A percentile compares a stretch with the other conserved stretches of the same genome.
Conservation (phyloP, 1,284 basidiomycete species). For the Boletellus sp. region DNA sequence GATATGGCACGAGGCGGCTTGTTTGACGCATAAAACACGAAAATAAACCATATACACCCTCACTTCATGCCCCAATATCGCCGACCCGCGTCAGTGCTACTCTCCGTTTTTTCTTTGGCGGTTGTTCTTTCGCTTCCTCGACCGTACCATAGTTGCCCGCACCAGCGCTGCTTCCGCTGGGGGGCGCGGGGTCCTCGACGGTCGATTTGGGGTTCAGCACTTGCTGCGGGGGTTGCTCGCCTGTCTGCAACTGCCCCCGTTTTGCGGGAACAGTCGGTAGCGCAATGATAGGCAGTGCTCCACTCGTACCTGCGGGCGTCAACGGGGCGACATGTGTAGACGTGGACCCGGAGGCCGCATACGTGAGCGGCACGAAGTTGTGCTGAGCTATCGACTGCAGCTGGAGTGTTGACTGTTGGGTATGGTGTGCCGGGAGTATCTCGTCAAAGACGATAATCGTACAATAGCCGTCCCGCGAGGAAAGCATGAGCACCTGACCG, state of each 20-base stretch:
- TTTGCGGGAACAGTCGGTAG: conserved; percentile 51
- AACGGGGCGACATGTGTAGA: conserved; percentile 25
- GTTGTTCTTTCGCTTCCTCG: conserved; percentile 37
- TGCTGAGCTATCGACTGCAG: conserved; percentile 83
- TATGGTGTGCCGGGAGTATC: conserved; percentile 81
- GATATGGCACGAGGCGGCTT: conserved; percentile 7
- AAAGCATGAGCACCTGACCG: conserved; percentile 88
- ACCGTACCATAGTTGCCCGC: conserved; percentile 11
- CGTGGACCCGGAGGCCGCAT: conserved; percentile 19
- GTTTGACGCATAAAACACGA: conserved; percentile 5
- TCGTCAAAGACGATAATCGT: conserved; percentile 91
- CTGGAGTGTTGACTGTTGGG: conserved; percentile 84
- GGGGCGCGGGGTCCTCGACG: conserved; percentile 11
- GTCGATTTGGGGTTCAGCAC: conserved; percentile 38
- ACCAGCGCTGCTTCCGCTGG: conserved; percentile 11
- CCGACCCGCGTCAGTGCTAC: conserved; percentile 75
- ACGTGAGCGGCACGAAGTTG: conserved; percentile 63
- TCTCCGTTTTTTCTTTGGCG: conserved; percentile 87
- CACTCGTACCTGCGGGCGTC: conserved; percentile 40
- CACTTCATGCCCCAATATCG: conserved; percentile 46
- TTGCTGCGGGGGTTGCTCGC: conserved; percentile 50
- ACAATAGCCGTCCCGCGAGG: conserved; percentile 96
- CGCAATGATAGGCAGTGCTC: conserved; percentile 37
- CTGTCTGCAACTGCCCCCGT: conserved; percentile 28
- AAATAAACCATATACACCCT: conserved; percentile 1